These are phyloP conservation scores for Furcasterigmium sp. DNA, from an alignment of 2,329 filamentous ascomycete genomes.

Conservation along the genomic window DNA sequence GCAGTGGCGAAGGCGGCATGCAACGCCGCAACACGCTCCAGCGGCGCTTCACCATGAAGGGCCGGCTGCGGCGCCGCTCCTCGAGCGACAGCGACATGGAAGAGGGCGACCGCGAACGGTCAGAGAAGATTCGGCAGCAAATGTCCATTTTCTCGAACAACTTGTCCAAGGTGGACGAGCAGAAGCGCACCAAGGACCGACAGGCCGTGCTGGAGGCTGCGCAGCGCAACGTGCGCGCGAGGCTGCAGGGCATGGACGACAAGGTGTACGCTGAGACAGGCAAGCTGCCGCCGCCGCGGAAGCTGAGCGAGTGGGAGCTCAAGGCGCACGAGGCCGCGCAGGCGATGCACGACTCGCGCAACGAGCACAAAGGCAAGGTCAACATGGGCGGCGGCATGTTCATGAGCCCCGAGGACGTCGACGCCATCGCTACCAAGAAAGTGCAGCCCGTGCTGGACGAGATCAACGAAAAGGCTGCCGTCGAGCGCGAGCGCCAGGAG, in stretches of 20 bases:
- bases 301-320: slow-evolving; percentile 72
- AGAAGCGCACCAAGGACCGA: slow-evolving; percentile 71
- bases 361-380: slow-evolving; percentile 44
- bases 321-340: slow-evolving; percentile 68
- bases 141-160: slow-evolving; percentile 73
- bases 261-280: slow-evolving; percentile 73
- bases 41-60: slow-evolving; percentile 42
- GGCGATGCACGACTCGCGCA: slow-evolving; percentile 47
- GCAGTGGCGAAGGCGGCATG: slow-evolving; percentile 35
- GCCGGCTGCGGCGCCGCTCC: slow-evolving; percentile 56
- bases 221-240: slow-evolving; percentile 77
- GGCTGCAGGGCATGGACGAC: slow-evolving; percentile 76
- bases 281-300: slow-evolving; percentile 56
- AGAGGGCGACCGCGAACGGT: slow-evolving; percentile 61
- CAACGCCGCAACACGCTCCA: slow-evolving; percentile 21
- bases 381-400: slow-evolving; percentile 78
- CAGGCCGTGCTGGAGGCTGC: slow-evolving; percentile 72
- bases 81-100: slow-evolving; percentile 62
- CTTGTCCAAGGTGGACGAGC: slow-evolving; percentile 62
- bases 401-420: slow-evolving; percentile 71
- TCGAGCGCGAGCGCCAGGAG: slow-evolving; percentile 61
- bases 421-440: slow-evolving; percentile 70
- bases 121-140: slow-evolving; percentile 67
- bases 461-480: slow-evolving; percentile 73
- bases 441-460: slow-evolving; percentile 82